Percentiles rank a stretch among this genome's conserved stretches.
These are phyloP conservation scores for Aspergillus hancockii DNA, from an alignment of 495 filamentous ascomycete species.

Conservation along the genomic window DNA sequence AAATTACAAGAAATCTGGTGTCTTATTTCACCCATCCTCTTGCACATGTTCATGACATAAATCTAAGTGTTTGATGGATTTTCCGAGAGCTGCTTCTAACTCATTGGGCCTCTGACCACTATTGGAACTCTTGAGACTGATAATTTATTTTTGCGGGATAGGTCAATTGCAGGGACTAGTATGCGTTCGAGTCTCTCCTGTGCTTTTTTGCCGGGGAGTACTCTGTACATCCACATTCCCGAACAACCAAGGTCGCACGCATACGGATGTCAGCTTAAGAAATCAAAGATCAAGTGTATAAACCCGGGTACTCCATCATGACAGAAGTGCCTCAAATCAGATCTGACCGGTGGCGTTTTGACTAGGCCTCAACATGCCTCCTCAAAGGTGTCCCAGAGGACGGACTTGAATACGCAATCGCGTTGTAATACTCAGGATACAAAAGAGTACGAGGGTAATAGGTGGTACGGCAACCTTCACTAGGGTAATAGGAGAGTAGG, in stretches of 20 bases:
- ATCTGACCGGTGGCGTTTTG: slow-evolving; percentile 13
- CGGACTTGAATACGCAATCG: not conserved
- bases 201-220: not conserved
- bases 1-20: too few species aligned
- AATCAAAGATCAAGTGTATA: slow-evolving; percentile 26
- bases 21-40: too few species aligned
- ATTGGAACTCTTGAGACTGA: too few species aligned
- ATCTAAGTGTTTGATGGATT: too few species aligned
- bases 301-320: slow-evolving; percentile 21
- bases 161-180: not conserved
- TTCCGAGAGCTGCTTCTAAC: too few species aligned
- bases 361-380: not conserved
- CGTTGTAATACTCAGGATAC: too few species aligned
- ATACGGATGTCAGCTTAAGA: not conserved
- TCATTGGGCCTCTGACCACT: too few species aligned
- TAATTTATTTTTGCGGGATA: too few species aligned
- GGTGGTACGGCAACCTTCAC: not conserved
- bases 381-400: not conserved
- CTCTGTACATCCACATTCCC: not conserved
- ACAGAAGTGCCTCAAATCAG: slow-evolving; percentile 20
- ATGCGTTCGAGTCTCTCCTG: not conserved
- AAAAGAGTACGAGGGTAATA: not conserved
- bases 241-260: not conserved
- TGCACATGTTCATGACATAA: too few species aligned
- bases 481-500: not conserved